A percentile compares a stretch with the other conserved stretches of the same genome.
These are phyloP conservation scores for Peterozyma xylosa DNA, from an alignment of 805 yeast genomes.

Conservation along the genomic window DNA sequence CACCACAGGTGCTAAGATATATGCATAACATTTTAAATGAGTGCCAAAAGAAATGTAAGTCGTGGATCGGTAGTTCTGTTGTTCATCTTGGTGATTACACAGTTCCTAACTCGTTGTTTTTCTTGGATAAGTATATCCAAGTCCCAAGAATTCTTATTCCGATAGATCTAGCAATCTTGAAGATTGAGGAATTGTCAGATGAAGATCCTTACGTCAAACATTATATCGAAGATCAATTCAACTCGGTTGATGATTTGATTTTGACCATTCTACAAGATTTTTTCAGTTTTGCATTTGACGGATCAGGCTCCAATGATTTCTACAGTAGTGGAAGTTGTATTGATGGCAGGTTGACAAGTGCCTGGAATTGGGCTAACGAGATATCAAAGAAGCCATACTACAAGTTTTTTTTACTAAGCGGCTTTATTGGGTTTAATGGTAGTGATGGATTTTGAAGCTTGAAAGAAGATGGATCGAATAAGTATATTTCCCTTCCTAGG, in stretches of 20 bases:
- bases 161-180: slow-evolving; percentile 48
- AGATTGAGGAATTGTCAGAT: slow-evolving; percentile 42
- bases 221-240: slow-evolving; percentile 55
- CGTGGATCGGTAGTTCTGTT: slow-evolving; percentile 77
- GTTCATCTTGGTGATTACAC: slow-evolving; percentile 80
- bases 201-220: slow-evolving; percentile 37
- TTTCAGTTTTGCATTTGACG: slow-evolving; percentile 59
- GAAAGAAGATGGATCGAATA: too few species aligned
- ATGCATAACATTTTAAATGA: slow-evolving; percentile 66
- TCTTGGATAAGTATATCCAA: slow-evolving; percentile 73
- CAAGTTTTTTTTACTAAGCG: slow-evolving; percentile 54
- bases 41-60: slow-evolving; percentile 52
- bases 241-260: slow-evolving; percentile 44
- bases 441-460: slow-evolving; percentile 44
- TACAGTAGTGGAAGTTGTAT: slow-evolving; percentile 82
- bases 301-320: slow-evolving; percentile 79
- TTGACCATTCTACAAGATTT: slow-evolving; percentile 40
- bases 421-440: slow-evolving; percentile 74
- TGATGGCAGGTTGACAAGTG: slow-evolving; percentile 74
- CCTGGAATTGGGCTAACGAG: slow-evolving; percentile 78
- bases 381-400: slow-evolving; percentile 59
- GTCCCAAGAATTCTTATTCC: slow-evolving; percentile 75
- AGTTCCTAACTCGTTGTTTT: slow-evolving; percentile 76
- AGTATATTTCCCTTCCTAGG: too few species aligned
- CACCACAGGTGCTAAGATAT: slow-evolving; percentile 60